A percentile compares a stretch with the other conserved stretches of the same genome.
Conservation (phyloP, 257 asterid genomes). For the Prunella vulgaris region DNA sequence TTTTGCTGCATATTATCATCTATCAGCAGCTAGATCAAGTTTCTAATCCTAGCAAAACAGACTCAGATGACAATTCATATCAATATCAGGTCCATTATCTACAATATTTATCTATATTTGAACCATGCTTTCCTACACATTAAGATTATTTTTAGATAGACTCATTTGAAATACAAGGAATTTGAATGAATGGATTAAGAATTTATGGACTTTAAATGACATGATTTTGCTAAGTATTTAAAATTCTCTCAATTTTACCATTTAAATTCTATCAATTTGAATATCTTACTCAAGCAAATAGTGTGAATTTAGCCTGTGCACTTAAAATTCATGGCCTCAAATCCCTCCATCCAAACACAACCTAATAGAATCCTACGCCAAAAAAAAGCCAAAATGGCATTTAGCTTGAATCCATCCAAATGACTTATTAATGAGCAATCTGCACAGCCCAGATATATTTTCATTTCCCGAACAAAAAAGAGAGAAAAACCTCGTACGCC, state of each 20-base stretch:
- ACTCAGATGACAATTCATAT: neutral
- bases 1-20: too few species aligned
- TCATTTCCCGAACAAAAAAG: neutral
- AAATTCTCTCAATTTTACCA: too few species aligned
- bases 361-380: neutral
- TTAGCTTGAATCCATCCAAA: neutral
- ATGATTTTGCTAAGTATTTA: too few species aligned
- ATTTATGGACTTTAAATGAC: too few species aligned
- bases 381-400: neutral
- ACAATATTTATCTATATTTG: neutral
- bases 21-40: neutral
- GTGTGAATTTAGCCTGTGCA: too few species aligned
- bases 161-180: too few species aligned
- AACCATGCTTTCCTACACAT: neutral
- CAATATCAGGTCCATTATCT: neutral
- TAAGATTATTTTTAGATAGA: too few species aligned
- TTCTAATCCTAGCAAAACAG: neutral
- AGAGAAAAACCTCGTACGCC: conserved; percentile 71
- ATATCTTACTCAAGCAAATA: too few species aligned
- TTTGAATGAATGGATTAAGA: too few species aligned
- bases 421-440: neutral
- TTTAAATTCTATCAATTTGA: too few species aligned
- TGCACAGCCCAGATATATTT: neutral
- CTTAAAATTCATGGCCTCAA: too few species aligned
- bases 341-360: too few species aligned